Evolutionary conservation across 768 basidiomycete species (phyloP), one percentile per base, ranked within the genome.

Genomic region (Kwoniella bestiolae): DNA sequence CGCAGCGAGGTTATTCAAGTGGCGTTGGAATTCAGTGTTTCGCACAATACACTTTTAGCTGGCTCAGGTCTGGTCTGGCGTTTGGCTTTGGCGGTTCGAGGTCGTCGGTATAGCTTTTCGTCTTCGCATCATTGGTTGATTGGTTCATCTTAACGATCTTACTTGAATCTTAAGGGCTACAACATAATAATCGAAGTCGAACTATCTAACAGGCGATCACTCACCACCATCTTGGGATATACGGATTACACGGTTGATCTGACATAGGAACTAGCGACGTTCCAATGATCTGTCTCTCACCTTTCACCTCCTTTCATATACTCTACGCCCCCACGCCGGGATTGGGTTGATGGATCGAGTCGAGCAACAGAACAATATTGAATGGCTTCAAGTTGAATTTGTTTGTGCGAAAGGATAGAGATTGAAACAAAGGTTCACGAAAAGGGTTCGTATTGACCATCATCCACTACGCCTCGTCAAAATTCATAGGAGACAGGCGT

Each of bases 1-100:
- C 58, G 59, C 66, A 67, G 66, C 66, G 66, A 67, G 66, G 66
- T 67, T 45, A 61, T 61, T 67, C 59, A 67, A 67, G 66, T 67
- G 66, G 66, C 66, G 66, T 67, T 67, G 66, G 66, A 53, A 60
- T 67, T 47, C 66, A 67, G 63, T 65, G 63, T 65, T 59, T 25
- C 29, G 45, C 28, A 55, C 52, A 55, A 7, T 26, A 34, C 31
- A 55, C 16, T 18, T 55, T 35, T 53, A 21, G 57, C 28, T 31
- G 57, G 57, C 38, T 5, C 23, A 29, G 28, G 26, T 47, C 57
- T 46, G 26, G 9, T 45, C 21, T 23, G 28, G 29, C 34, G 45
- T 50, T 53, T 38, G 29, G 49, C 52, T n/a, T n/a, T n/a, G n/a
- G n/a, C n/a, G n/a, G n/a, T n/a, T n/a, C n/a, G n/a, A n/a, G n/a